Evolutionary conservation across 2,329 filamentous ascomycete species (phyloP), one percentile per base, ranked within the genome.

Genomic region (Fusarium fracticaudum): DNA sequence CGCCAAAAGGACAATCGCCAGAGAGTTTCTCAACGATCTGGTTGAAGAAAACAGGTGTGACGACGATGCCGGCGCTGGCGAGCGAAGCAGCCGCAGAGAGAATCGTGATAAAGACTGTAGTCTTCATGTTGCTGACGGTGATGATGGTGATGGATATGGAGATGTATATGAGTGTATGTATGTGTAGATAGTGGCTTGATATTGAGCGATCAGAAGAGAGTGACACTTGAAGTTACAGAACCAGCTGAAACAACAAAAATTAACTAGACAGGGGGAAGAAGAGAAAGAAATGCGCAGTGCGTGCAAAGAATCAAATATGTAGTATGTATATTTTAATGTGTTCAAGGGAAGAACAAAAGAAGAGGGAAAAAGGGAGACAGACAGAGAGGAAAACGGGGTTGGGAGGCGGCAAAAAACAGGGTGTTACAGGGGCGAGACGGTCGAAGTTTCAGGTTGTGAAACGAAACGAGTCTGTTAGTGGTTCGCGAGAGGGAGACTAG

Each of bases 1-100:
- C 87, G 40, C 89, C 89, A 75, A 86, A 89, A 74, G 85, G 87
- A 78, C 89, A 91, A 78, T 91, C 89, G 35, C 84, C 86, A 5
- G 76, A 41, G 24, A 79, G 74, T 75, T 84, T 86, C 35, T 82
- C 76, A n/a, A 90, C 85, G 40, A 90, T 82, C 79, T 90, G 88
- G 70, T 90, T 81, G 29, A 78, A 67, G 47, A 79, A 81, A 73
- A 90, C 85, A 58, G 88, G 88, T 8, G 87, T 89, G 77, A 88
- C 86, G 78, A 91, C 87, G 55, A 90, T 84, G 63, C 85, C 88
- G 35, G 88, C 89, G 72, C 81, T 85, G 77, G 79, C 87, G 57
- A 88, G 77, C 7, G 87, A 85, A 57, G 83, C 81, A 77, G 83
- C 83, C 35, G 85, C 80, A 61, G 85, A 85, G 51, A 87, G 68